Conservation (phyloP, 2,329 filamentous ascomycete genomes). For the Sporothrix brunneoviolacea region DNA sequence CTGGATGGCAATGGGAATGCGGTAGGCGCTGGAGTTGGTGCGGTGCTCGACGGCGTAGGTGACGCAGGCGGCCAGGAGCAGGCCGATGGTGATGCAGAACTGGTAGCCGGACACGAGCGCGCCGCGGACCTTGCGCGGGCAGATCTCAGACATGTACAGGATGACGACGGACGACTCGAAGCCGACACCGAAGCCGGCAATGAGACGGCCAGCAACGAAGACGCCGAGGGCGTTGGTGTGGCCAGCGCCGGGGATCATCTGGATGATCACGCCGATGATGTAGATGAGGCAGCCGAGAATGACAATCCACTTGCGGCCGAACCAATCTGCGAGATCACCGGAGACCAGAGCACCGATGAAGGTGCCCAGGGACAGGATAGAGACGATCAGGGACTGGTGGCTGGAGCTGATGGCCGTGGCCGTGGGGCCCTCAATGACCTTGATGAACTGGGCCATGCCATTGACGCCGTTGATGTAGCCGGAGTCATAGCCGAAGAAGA, state of each 20-base stretch:
- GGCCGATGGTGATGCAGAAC: slow-evolving; percentile 66
- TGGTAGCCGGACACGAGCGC: slow-evolving; percentile 57
- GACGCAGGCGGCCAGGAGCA: slow-evolving; percentile 50
- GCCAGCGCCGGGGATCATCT: slow-evolving; percentile 46
- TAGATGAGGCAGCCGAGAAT: slow-evolving; percentile 68
- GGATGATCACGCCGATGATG: slow-evolving; percentile 59
- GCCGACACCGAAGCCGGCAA: slow-evolving; percentile 72
- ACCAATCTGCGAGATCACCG: slow-evolving; percentile 68
- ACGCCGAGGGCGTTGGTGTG: slow-evolving; percentile 49
- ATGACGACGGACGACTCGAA: slow-evolving; percentile 77
- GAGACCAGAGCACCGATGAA: slow-evolving; percentile 74
- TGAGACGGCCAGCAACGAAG: slow-evolving; percentile 65
- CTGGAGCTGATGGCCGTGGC: slow-evolving; percentile 30
- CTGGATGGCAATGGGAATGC: slow-evolving; percentile 75
- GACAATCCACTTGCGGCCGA: slow-evolving; percentile 67
- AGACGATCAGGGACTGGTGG: slow-evolving; percentile 56
- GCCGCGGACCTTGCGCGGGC: slow-evolving; percentile 57
- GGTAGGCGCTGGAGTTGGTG: slow-evolving; percentile 60
- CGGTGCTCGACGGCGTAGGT: slow-evolving; percentile 63
- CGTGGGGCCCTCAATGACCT: slow-evolving; percentile 39
- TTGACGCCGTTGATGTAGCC: slow-evolving; percentile 66
- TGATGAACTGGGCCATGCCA: slow-evolving; percentile 45
- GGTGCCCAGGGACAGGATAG: slow-evolving; percentile 69
- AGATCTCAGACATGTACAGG: slow-evolving; percentile 81
- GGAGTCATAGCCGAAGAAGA: slow-evolving; percentile 75